These are phyloP conservation scores for Suillus fuscotomentosus DNA, from an alignment of 768 basidiomycete genomes.

Conservation along the genomic window DNA sequence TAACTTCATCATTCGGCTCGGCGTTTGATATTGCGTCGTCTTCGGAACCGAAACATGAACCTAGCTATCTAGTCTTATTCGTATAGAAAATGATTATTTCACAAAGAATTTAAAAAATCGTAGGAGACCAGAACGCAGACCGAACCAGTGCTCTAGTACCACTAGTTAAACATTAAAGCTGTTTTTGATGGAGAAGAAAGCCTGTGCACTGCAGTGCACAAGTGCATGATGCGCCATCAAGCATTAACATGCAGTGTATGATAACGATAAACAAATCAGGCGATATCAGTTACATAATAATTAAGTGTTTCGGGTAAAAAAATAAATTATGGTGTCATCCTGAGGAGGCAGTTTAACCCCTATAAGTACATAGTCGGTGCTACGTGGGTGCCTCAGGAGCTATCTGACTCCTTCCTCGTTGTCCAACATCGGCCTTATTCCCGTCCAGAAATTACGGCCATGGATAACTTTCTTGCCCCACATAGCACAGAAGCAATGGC, in stretches of 20 bases:
- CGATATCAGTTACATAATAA: background rate
- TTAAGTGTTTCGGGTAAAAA: background rate
- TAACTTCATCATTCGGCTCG: background rate
- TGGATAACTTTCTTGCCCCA: constrained; percentile 66
- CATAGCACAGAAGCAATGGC: constrained; percentile 66
- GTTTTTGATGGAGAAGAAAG: background rate
- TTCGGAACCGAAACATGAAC: background rate
- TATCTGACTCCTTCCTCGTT: no score
- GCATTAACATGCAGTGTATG: no score
- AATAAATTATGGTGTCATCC: background rate
- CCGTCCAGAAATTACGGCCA: constrained; percentile 15
- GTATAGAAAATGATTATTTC: background rate
- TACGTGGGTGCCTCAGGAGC: background rate
- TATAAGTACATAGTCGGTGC: background rate
- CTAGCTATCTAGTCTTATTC: background rate
- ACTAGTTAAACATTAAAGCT: background rate
- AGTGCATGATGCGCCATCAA: background rate
- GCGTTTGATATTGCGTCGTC: background rate
- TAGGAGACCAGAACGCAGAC: background rate
- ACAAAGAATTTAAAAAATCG: no score
- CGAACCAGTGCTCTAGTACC: background rate
- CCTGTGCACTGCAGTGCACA: background rate
- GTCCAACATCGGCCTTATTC: constrained; percentile 2
- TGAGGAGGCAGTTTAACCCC: background rate
- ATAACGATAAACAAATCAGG: background rate